Evolutionary conservation across 805 yeast species (phyloP).

Genomic region (Tetrapisispora phaffii): DNA sequence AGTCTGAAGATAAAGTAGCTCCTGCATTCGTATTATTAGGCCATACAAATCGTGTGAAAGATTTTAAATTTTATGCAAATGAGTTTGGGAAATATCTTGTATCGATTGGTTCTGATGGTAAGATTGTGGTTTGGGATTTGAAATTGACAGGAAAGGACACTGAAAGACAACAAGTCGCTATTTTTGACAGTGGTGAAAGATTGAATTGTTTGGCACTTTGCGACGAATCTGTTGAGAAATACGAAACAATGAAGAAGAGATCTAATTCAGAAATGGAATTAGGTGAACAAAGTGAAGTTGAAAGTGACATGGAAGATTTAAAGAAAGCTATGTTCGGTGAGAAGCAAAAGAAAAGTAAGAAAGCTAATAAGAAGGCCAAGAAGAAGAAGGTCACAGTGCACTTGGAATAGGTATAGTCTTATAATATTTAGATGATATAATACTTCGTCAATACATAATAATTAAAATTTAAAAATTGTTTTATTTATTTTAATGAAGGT

Average conservation of each 20-base stretch:
- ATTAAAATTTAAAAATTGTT: neutral
- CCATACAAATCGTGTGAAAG: constrained; percentile 80
- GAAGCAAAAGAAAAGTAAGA: constrained; percentile 34
- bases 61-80: constrained; percentile 45
- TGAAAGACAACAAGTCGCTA: constrained; percentile 71
- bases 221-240: constrained; percentile 69
- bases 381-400: constrained; percentile 45
- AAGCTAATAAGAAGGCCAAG: constrained; percentile 32
- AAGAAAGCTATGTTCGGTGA: constrained; percentile 47
- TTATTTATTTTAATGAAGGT: neutral
- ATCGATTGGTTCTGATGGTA: constrained; percentile 89
- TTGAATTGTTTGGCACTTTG: constrained; percentile 74
- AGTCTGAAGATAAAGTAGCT: constrained; percentile 18
- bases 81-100: constrained; percentile 42
- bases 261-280: constrained; percentile 42
- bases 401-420: constrained; percentile 34
- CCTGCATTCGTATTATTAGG: constrained; percentile 61
- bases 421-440: constrained; percentile 13
- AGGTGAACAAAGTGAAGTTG: constrained; percentile 63
- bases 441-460: neutral
- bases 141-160: constrained; percentile 6
- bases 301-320: constrained; percentile 62
- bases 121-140: constrained; percentile 83
- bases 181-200: constrained; percentile 83
- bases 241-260: constrained; percentile 57